phyloP scores from a whole-genome alignment of 208 protist species.

The Wallacemonas sp. region DNA sequence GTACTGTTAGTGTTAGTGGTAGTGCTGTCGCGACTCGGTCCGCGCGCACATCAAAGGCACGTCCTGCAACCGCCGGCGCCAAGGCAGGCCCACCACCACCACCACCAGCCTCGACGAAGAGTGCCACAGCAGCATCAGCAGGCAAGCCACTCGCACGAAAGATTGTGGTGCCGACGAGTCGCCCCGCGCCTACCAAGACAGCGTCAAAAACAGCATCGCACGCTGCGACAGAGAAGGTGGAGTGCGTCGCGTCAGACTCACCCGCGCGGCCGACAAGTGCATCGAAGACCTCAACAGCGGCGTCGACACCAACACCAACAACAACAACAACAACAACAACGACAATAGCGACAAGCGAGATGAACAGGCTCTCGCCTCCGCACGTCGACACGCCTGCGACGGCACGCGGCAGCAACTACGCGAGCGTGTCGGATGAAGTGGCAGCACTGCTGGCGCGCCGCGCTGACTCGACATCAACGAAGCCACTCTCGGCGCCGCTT shows the following conservation, averaged over 20 bases:
- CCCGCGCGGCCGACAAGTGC: too few species aligned
- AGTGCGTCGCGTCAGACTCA: too few species aligned
- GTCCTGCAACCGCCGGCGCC: too few species aligned
- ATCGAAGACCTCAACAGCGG: too few species aligned
- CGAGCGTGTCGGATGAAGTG: conserved; percentile 3
- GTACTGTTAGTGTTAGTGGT: neutral
- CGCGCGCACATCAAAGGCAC: too few species aligned
- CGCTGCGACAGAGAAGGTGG: too few species aligned
- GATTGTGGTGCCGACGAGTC: neutral
- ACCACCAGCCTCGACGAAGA: neutral
- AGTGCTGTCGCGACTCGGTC: neutral
- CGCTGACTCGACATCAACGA: neutral
- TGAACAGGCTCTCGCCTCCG: neutral
- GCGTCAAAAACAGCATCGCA: neutral
- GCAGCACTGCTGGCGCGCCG: neutral
- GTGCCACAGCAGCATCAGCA: neutral
- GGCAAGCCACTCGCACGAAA: too few species aligned
- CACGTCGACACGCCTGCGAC: neutral
- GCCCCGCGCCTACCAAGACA: too few species aligned
- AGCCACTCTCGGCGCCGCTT: neutral
- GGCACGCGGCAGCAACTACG: neutral
- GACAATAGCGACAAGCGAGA: neutral
- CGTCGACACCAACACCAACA: neutral
- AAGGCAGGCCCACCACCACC: conserved; percentile 9
- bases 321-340: conserved; percentile 1